phyloP scores from a whole-genome alignment of 2,329 filamentous ascomycete species.

The Lachnellula cervina region DNA sequence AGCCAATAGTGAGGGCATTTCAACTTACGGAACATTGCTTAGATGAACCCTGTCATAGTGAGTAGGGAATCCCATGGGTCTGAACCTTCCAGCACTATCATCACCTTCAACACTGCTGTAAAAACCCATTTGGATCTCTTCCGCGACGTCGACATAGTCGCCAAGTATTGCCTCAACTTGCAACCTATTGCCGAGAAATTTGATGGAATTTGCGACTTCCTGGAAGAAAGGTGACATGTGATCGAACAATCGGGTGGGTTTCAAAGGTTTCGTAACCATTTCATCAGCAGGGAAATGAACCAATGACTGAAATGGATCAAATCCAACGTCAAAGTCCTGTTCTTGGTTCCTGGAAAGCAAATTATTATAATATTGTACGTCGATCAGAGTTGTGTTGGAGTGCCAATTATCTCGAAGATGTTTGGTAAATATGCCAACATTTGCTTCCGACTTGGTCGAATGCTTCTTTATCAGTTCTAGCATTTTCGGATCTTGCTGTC shows the following conservation, averaged over 20 bases:
- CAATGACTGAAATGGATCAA: slow-evolving; percentile 7
- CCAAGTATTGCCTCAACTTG: slow-evolving; percentile 11
- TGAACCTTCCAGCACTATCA: not conserved
- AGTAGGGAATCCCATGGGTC: slow-evolving; percentile 6
- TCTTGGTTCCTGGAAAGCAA: not conserved
- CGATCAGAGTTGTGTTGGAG: slow-evolving; percentile 7
- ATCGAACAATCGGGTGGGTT: slow-evolving; percentile 11
- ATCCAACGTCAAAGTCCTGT: slow-evolving; percentile 3
- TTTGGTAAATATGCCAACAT: slow-evolving; percentile 1
- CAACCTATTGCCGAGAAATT: slow-evolving; percentile 7
- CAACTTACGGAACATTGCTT: slow-evolving; percentile 18
- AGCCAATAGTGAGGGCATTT: not conserved
- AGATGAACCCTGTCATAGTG: slow-evolving; percentile 14
- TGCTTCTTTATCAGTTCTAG: slow-evolving; percentile 8
- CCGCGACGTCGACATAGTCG: slow-evolving; percentile 17
- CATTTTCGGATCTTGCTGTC: slow-evolving; percentile 5
- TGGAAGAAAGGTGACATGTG: slow-evolving; percentile 13
- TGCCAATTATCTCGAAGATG: slow-evolving; percentile 7
- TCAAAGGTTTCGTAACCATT: not conserved
- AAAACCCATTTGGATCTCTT: slow-evolving; percentile 12
- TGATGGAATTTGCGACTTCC: slow-evolving; percentile 9
- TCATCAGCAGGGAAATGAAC: not conserved
- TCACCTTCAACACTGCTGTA: not conserved
- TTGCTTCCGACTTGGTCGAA: not conserved
- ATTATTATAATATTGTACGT: slow-evolving; percentile 4